Evolutionary conservation across 352 stramenopile genomes (phyloP).

Genomic region (Salisapilia sapeloensis): DNA sequence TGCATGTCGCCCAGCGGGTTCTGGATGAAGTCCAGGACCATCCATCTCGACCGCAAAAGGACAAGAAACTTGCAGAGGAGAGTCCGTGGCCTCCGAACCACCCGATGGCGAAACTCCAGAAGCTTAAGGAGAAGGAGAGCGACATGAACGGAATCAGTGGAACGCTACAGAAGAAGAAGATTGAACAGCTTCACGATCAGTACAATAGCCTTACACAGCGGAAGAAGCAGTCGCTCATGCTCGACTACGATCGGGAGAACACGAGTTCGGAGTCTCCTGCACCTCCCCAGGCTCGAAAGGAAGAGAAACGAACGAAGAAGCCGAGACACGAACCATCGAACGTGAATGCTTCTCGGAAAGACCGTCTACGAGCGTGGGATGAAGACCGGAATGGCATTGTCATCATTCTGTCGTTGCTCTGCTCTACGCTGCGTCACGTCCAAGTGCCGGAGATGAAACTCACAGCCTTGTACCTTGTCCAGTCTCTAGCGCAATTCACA

Average conservation of each 20-base stretch:
- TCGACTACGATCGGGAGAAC: conserved; percentile 26
- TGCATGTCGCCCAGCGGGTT: conserved; percentile 55
- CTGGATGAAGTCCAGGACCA: conserved; percentile 41
- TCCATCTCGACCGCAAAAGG: conserved; percentile 20
- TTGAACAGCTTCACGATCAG: conserved; percentile 67
- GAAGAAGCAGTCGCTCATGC: conserved; percentile 51
- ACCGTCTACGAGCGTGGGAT: conserved; percentile 8
- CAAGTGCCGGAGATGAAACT: conserved; percentile 76
- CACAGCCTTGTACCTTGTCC: conserved; percentile 86
- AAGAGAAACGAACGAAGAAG: conserved; percentile 7
- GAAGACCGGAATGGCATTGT: conserved; percentile 69
- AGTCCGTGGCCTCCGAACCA: conserved; percentile 9
- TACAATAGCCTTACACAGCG: conserved; percentile 62
- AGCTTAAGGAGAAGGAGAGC: conserved; percentile 48
- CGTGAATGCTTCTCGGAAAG: conserved; percentile 1
- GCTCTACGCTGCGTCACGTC: conserved; percentile 67
- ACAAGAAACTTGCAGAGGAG: conserved; percentile 10
- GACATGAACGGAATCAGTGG: conserved; percentile 51
- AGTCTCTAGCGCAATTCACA: conserved; percentile 75
- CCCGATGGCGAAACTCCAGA: conserved; percentile 29
- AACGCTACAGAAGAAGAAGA: conserved; percentile 70
- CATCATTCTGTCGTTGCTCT: conserved; percentile 74
- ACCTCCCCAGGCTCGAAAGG: background rate
- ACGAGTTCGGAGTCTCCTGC: conserved; percentile 3
- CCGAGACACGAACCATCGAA: conserved; percentile 4